Percentiles rank a stretch among this genome's conserved stretches.
These are phyloP conservation scores for Aspergillus sp. DNA, from an alignment of 2,329 filamentous ascomycete genomes.

Conservation along the genomic window DNA sequence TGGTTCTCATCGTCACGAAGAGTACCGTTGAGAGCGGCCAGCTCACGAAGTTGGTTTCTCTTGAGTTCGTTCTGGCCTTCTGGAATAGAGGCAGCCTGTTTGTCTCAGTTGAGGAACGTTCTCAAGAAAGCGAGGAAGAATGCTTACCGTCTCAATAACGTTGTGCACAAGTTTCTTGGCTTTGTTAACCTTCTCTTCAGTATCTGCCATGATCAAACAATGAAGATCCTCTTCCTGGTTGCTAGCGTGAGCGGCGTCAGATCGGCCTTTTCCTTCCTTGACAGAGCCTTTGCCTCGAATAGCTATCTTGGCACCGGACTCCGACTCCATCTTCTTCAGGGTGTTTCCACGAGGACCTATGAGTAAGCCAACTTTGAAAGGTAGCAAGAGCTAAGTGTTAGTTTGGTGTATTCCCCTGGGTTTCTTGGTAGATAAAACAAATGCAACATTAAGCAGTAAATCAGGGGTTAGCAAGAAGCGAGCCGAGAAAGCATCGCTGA, in stretches of 20 bases:
- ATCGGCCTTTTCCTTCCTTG: slow-evolving; percentile 98
- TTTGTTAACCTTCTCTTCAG: slow-evolving; percentile 99
- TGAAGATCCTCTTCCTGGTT: slow-evolving; percentile 99
- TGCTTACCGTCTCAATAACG: slow-evolving; percentile 90
- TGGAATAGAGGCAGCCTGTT: slow-evolving; percentile 92
- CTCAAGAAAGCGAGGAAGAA: not conserved
- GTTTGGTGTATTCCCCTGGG: slow-evolving; percentile 57
- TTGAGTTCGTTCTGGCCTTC: slow-evolving; percentile 99
- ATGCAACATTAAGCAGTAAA: slow-evolving; percentile 38
- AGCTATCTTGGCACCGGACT: slow-evolving; percentile 97
- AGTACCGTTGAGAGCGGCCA: slow-evolving; percentile 97
- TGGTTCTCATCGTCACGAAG: slow-evolving; percentile 99
- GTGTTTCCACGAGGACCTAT: slow-evolving; percentile 99
- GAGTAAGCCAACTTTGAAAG: slow-evolving; percentile 97
- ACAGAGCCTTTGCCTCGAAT: slow-evolving; percentile 99
- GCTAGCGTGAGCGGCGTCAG: slow-evolving; percentile 97
- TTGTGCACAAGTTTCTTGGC: slow-evolving; percentile 98
- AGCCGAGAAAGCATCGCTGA: slow-evolving; percentile 40
- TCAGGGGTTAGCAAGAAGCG: slow-evolving; percentile 48
- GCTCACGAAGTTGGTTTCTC: slow-evolving; percentile 95
- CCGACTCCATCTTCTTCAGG: slow-evolving; percentile 98
- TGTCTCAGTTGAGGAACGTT: slow-evolving; percentile 33
- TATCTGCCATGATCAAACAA: slow-evolving; percentile 99
- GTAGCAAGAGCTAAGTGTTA: slow-evolving; percentile 79
- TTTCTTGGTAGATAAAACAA: slow-evolving; percentile 32